Base-by-base conservation (phyloP, 306 rosid genomes). In the Quercus robur region DNA sequence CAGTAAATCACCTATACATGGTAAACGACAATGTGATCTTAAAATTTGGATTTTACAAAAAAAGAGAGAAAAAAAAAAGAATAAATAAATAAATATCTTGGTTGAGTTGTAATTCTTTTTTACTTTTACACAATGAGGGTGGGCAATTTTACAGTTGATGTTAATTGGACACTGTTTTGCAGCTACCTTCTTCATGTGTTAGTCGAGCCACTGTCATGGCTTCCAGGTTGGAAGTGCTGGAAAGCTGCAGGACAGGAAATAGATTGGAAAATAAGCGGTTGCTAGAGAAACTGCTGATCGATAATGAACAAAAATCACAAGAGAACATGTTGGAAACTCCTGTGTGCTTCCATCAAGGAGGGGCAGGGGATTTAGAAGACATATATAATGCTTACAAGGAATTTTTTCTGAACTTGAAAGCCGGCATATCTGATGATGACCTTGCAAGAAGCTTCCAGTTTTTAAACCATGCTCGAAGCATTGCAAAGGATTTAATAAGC, bases 181-280 rank as follows among this genome's bases (percentile, higher is more conserved):
- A 95, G 99, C 63, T 93, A 71, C 99, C 99, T 18, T 71, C 90
- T 56, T 73, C 83, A 3, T 91, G 98, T 83, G 77, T 95, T 63
- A 80, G 88, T 44, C 91, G 90, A 77, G 99, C 93, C 63, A 84
- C 85, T 59, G 46, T 73, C 56, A 94, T 95, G 97, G 98, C 97
- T 80, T 82, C 91, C 66, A 85, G 86, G 84, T 75, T 93, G 72
- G 98, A 95, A 83, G 90, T 76, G 30, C 54, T 85, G n/a, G 91
- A 86, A 75, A 85, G 81, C 81, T 84, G 70, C 63, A 86, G 93
- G 88, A 73, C 76, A 70, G 86, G 64, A 70, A 68, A 73, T 56
- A 89, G 85, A 80, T 75, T 72, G 5, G 76, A 63, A 73, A 83
- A 85, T 80, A 58, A 54, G 76, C 69, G 21, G 58, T 76, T 68